Base-by-base conservation (phyloP, 257 asterid species). In the Parsonsia alboflavescens region DNA sequence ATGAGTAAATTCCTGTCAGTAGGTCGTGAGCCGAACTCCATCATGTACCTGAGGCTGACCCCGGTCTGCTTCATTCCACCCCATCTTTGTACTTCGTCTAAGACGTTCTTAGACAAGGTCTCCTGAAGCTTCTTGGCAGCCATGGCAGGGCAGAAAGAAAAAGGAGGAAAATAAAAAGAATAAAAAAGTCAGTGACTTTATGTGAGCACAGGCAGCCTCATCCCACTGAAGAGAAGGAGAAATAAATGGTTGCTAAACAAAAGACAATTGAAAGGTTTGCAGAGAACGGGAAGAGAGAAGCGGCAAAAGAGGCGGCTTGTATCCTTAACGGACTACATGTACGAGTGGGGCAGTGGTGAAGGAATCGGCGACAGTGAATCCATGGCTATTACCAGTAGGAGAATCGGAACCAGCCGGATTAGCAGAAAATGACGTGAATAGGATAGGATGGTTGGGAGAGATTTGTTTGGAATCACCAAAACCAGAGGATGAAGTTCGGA, bases 31-130 rank as follows among this genome's bases (percentile, higher is more conserved):
- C 98, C 98, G 41, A 94, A 94, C 75, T 94, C 93, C 95, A 88
- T 89, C 98, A 94, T 94, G 84, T 91, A 91, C 33, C 92, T 85
- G 36, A 91, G 97, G 80, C 96, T 89, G 3, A 94, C 98, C 7
- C 98, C 96, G 0, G 86, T 94, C 75, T 89, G 98, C 75, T 91
- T 90, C 95, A 94, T 84, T 9, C 80, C 70, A 15, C 92, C 97
- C 95, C 91, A 89, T 86, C 61, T 84, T 22, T 85, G 91, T 26
- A 90, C 97, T 67, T 93, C 90, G 57, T 87, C 92, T 24, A 86
- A 75, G 17, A 93, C 15, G 54, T 78, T 89, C 77, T 83, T 91
- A 0, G 91, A 81, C 33, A 87, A 73, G 16, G 86, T 85, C 64
- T 83, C 90, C 65, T 68, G 75, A 22, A 89, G 83, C 76, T 89